A percentile compares a stretch with the other conserved stretches of the same genome.
Evolutionary conservation across 1,284 basidiomycete species (phyloP).

Genomic region (Leccinum subrobustum): DNA sequence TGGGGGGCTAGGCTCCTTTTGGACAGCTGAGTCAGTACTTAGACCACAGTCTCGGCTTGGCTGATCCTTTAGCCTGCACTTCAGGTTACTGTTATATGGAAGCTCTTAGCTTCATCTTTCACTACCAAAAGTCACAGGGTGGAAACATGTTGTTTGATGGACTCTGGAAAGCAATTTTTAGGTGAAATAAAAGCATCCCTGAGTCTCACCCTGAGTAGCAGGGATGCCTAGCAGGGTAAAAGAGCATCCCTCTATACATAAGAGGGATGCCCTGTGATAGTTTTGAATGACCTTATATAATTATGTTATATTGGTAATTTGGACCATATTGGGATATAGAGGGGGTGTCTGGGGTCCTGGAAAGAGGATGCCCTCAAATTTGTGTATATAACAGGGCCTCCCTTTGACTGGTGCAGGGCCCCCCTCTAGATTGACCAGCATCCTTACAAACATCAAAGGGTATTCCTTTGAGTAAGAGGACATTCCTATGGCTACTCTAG

Average conservation of each 20-base stretch:
- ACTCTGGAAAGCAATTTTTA: no score
- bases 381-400: no score
- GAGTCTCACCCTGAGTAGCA: not conserved
- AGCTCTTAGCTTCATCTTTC: not conserved
- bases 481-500: no score
- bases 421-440: no score
- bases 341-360: not conserved
- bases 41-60: no score
- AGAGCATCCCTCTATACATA: not conserved
- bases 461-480: no score
- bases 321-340: not conserved
- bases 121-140: not conserved
- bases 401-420: no score
- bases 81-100: not conserved
- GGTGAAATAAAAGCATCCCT: not conserved
- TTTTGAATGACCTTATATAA: not conserved
- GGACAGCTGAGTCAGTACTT: no score
- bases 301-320: not conserved
- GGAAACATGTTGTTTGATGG: not conserved
- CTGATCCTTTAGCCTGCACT: not conserved
- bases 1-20: no score
- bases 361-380: not conserved
- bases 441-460: no score
- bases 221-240: not conserved
- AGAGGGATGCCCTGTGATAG: no score